These are phyloP conservation scores for Stropharia rugosoannulata DNA, from an alignment of 768 basidiomycete genomes.

Conservation along the genomic window DNA sequence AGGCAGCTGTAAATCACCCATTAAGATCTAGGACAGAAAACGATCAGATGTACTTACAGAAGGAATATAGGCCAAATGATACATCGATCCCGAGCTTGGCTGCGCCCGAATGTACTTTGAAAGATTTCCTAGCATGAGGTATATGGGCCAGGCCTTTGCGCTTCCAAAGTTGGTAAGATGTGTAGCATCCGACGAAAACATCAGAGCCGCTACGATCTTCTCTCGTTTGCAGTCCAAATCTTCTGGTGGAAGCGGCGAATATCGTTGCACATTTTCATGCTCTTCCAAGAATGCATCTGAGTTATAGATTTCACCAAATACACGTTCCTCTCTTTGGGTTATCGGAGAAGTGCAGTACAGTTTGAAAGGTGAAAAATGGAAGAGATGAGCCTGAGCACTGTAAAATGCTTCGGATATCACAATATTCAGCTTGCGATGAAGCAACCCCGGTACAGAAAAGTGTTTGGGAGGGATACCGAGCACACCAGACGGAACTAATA, in stretches of 20 bases:
- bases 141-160: constrained; percentile 37
- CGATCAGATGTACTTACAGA: constrained; percentile 22
- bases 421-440: constrained; percentile 19
- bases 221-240: constrained; percentile 25
- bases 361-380: constrained; percentile 30
- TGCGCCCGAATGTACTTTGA: constrained; percentile 37
- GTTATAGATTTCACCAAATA: constrained; percentile 23
- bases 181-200: constrained; percentile 25
- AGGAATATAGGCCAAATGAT: constrained; percentile 45
- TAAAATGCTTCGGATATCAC: constrained; percentile 24
- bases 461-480: constrained; percentile 11
- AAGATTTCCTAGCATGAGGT: constrained; percentile 36
- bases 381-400: constrained; percentile 14
- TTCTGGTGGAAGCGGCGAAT: constrained; percentile 14
- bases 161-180: constrained; percentile 30
- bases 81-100: constrained; percentile 27
- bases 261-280: constrained; percentile 26
- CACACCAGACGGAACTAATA: constrained; percentile 28
- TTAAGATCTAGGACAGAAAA: constrained; percentile 10
- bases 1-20: constrained; percentile 13
- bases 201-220: constrained; percentile 23
- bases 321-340: constrained; percentile 12
- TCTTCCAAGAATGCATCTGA: constrained; percentile 29
- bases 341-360: constrained; percentile 14
- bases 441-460: constrained; percentile 27